Conservation (phyloP, 2,329 filamentous ascomycete genomes). For the Arachnomyces sp. region DNA sequence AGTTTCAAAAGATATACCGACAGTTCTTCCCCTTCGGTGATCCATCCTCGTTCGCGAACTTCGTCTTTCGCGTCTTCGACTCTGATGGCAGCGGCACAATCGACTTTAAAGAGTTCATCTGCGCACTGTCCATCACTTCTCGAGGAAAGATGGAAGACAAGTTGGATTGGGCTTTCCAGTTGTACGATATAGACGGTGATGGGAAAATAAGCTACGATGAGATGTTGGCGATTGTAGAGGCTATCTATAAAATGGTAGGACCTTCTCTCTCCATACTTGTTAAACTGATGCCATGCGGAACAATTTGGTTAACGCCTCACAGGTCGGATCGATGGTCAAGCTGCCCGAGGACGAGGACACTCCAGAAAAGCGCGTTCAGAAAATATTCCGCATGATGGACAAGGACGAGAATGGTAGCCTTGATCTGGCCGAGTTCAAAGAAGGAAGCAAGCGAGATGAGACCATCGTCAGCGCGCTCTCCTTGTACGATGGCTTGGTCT, state of each 20-base stretch:
- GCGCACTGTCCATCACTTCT: slow-evolving; percentile 91
- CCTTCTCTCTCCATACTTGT: slow-evolving; percentile 4
- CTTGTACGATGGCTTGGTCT: slow-evolving; percentile 92
- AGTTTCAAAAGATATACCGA: slow-evolving; percentile 99
- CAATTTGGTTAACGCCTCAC: slow-evolving; percentile 6
- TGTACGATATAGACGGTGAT: slow-evolving; percentile 98
- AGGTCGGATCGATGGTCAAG: slow-evolving; percentile 99
- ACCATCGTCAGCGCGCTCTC: slow-evolving; percentile 97
- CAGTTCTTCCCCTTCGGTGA: slow-evolving; percentile 99
- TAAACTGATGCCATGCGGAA: background rate
- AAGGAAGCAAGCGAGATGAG: slow-evolving; percentile 96
- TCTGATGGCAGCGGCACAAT: slow-evolving; percentile 95
- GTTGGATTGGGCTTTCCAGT: slow-evolving; percentile 97
- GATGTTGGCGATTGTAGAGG: slow-evolving; percentile 97
- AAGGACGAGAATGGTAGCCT: slow-evolving; percentile 98
- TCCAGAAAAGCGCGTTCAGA: slow-evolving; percentile 92
- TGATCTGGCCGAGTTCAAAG: slow-evolving; percentile 97
- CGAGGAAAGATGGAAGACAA: slow-evolving; percentile 99
- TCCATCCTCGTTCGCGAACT: slow-evolving; percentile 94
- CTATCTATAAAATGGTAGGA: slow-evolving; percentile 98
- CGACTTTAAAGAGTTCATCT: slow-evolving; percentile 99
- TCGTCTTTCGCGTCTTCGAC: slow-evolving; percentile 99
- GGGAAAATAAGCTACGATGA: slow-evolving; percentile 99
- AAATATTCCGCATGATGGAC: slow-evolving; percentile 99
- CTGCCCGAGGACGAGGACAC: slow-evolving; percentile 98